Conservation (phyloP, 352 stramenopile genomes). For the Blastocystis sp. region DNA sequence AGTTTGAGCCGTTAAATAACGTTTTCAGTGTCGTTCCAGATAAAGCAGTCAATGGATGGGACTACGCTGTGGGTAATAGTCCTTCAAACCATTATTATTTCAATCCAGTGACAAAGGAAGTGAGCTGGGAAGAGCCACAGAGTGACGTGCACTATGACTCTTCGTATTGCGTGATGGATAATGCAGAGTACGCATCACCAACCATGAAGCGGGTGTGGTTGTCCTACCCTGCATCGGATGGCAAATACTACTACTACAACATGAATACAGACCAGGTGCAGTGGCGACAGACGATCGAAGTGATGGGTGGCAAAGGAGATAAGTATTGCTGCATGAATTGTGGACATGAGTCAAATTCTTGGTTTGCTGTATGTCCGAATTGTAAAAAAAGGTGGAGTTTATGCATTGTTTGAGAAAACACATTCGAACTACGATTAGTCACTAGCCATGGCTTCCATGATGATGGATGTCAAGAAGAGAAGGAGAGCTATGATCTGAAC, state of each 20-base stretch:
- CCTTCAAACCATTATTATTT: not conserved
- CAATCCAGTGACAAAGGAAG: not conserved
- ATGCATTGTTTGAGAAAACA: not conserved
- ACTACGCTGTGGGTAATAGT: not conserved
- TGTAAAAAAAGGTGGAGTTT: constrained; percentile 18
- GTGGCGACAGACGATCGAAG: constrained; percentile 16
- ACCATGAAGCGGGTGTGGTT: not conserved
- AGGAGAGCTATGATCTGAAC: not conserved
- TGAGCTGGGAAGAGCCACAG: not conserved
- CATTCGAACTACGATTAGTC: not conserved
- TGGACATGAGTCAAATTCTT: not conserved
- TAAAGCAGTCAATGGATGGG: not conserved
- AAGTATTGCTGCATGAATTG: not conserved
- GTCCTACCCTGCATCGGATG: not conserved
- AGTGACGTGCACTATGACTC: not conserved
- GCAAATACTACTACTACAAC: not conserved
- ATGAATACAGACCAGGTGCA: not conserved
- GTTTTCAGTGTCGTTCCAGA: not conserved
- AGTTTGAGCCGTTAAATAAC: not conserved
- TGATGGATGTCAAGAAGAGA: constrained; percentile 34
- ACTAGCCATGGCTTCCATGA: constrained; percentile 30
- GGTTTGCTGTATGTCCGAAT: not conserved
- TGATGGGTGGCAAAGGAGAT: not conserved
- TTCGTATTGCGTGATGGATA: not conserved
- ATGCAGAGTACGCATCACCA: not conserved